Base-by-base conservation (phyloP, 257 asterid species). In the Capsicum baccatum region DNA sequence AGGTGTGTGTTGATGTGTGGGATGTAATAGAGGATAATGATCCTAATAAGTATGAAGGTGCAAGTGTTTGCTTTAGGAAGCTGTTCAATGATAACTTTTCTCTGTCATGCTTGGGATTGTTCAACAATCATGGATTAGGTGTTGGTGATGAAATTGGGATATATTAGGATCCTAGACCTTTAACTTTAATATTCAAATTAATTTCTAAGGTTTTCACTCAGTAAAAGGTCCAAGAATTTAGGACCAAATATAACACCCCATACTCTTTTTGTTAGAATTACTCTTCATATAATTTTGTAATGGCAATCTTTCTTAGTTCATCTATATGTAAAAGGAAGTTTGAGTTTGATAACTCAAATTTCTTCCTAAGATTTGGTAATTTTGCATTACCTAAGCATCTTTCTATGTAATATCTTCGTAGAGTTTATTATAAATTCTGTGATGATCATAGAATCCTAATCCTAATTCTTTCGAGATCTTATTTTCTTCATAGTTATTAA, bases 121-220 rank as follows among this genome's bases (percentile, higher is more conserved):
- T 90, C 83, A 82, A 59, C 17, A 88, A 85, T 3, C 87, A 86
- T 9, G 79, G 79, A 0, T 62, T 90, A 73, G 81, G 48, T 79
- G 81, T 58, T 14, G 90, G 83, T 54, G 92, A 92, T 87, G 85
- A 85, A 60, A 89, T 92, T 44, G 91, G 91, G 3, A 71, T 93
- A 19, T 88, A 76, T 78, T 92, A 93, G 96, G 93, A 92, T 83
- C 52, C 84, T 1, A 79, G 48, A 39, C 63, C 74, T 5, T 80
- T 86, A 0, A 35, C 6, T 60, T 89, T 90, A 64, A 84, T 85
- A 0, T 68, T 92, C 79, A 90, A 86, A 48, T 73, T 88, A 15
- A 60, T 91, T 37, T 56, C 50, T 5, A 5, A 7, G 13, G 6
- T 67, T 67, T 8, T 3, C 15, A 3, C 44, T 26, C 21, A 10